phyloP scores from a whole-genome alignment of 495 filamentous ascomycete species.

The Aspergillus ellipticus region DNA sequence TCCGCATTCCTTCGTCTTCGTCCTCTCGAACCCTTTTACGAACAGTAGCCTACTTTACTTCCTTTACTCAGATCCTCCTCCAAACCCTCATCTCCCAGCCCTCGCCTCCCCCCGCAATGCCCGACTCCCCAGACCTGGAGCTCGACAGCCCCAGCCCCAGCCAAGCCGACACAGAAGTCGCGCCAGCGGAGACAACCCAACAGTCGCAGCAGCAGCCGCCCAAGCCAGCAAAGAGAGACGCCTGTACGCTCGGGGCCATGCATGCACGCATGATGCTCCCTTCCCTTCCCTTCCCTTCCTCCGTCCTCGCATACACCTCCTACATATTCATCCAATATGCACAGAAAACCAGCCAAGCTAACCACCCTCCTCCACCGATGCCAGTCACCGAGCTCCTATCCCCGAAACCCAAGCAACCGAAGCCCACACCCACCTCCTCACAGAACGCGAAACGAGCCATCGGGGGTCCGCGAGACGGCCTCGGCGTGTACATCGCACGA shows the following conservation, averaged over 20 bases:
- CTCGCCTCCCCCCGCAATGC: too few species aligned
- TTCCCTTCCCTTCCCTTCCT: neutral
- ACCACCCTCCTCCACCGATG: neutral
- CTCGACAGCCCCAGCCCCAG: neutral
- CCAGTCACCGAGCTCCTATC: slow-evolving; percentile 69
- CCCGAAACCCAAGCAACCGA: slow-evolving; percentile 48
- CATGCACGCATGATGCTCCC: neutral
- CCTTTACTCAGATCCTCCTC: too few species aligned
- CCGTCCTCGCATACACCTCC: too few species aligned
- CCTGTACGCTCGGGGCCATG: slow-evolving; percentile 25
- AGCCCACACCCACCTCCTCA: slow-evolving; percentile 29
- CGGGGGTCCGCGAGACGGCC: slow-evolving; percentile 52
- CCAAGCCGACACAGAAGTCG: neutral
- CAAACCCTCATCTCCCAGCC: too few species aligned
- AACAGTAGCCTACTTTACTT: too few species aligned
- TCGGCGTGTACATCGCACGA: slow-evolving; percentile 67
- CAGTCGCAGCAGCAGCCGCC: slow-evolving; percentile 8
- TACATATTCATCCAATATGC: neutral
- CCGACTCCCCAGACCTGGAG: neutral
- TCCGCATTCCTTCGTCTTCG: too few species aligned
- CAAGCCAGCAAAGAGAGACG: slow-evolving; percentile 38
- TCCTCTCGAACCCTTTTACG: too few species aligned
- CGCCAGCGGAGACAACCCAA: neutral
- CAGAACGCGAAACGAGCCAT: slow-evolving; percentile 27
- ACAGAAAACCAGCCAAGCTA: neutral